Base-by-base conservation (phyloP, 208 protist species). In the Leptomonas seymouri region DNA sequence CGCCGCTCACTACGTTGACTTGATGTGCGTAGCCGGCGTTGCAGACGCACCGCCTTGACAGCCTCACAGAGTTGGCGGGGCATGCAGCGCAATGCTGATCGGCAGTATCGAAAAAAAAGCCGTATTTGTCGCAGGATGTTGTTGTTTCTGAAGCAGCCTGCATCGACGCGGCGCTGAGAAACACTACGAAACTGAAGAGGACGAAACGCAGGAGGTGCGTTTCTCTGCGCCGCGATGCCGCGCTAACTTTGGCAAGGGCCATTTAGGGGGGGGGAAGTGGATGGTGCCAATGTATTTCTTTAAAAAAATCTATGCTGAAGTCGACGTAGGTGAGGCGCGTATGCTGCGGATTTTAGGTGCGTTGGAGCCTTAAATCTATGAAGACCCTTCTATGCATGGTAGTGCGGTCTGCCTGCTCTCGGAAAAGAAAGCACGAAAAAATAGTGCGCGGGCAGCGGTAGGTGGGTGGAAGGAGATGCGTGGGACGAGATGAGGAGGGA, bases 1-100 rank as follows among this genome's bases (percentile, higher is more conserved):
- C 14, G 28, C 74, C 73, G 31, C 48, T 71, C 1, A 31, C 46
- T 0, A 50, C 31, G 28, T 61, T 31, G 1, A 67, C 34, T 4
- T 41, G 48, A 23, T 60, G 41, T 0, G 80, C 84, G 58, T 79
- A 89, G 3, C 80, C 84, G 0, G 28, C 50, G 31, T 71, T 48
- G 46, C 80, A 85, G 0, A 71, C 49, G 46, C 80, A 89, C 16
- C 21, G 18, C 2, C 55, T 71, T 14, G 54, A 30, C 45, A 76
- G 65, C 21, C 44, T 39, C 15, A 18, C 51, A 14, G 74, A 59
- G 54, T 81, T 69, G 8, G 34, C 25, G 2, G 67, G 69, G 49
- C 67, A 80, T 31, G 49, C 41, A 25, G 31, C 53, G 30, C 67
- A 80, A 27, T 46, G 42, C 36, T 55, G 53, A 54, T 66, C 69